A percentile compares a stretch with the other conserved stretches of the same genome.
phyloP scores from a whole-genome alignment of 2,329 filamentous ascomycete genomes.

The Aspergillus aculeatus region DNA sequence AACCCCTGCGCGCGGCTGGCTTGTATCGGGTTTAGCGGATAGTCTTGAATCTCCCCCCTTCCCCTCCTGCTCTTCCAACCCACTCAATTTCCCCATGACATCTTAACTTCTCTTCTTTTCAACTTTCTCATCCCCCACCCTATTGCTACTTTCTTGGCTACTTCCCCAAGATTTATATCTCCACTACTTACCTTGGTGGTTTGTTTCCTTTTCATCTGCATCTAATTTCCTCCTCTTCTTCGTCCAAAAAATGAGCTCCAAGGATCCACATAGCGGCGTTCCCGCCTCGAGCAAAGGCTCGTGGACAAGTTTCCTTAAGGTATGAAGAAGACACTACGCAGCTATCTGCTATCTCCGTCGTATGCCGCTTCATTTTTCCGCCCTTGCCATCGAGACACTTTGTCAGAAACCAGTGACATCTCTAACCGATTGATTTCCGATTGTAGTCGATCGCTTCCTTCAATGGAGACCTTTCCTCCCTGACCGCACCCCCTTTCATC shows the following conservation, averaged over 20 bases:
- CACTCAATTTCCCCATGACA: not conserved
- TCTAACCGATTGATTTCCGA: slow-evolving; percentile 10
- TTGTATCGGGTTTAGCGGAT: not conserved
- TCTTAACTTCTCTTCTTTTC: not conserved
- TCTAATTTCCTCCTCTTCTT: not conserved
- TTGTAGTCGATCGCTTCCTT: slow-evolving; percentile 70
- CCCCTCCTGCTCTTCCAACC: slow-evolving; percentile 8
- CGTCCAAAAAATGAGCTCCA: slow-evolving; percentile 31
- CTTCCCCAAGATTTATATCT: not conserved
- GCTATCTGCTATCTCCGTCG: not conserved
- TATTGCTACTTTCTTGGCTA: not conserved
- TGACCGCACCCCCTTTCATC: slow-evolving; percentile 81
- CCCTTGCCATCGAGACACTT: not conserved
- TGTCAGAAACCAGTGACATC: not conserved
- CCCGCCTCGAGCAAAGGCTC: slow-evolving; percentile 45
- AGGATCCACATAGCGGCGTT: slow-evolving; percentile 42
- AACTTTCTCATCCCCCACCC: slow-evolving; percentile 2
- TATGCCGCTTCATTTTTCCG: not conserved
- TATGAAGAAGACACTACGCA: slow-evolving; percentile 19
- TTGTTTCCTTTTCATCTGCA: not conserved
- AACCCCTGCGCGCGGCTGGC: not conserved
- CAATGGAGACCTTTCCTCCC: slow-evolving; percentile 75
- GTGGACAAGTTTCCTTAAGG: slow-evolving; percentile 51
- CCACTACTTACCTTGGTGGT: not conserved
- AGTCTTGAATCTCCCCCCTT: not conserved